Base-by-base conservation (phyloP, 208 protist genomes). In the Wallacemonas sp. region DNA sequence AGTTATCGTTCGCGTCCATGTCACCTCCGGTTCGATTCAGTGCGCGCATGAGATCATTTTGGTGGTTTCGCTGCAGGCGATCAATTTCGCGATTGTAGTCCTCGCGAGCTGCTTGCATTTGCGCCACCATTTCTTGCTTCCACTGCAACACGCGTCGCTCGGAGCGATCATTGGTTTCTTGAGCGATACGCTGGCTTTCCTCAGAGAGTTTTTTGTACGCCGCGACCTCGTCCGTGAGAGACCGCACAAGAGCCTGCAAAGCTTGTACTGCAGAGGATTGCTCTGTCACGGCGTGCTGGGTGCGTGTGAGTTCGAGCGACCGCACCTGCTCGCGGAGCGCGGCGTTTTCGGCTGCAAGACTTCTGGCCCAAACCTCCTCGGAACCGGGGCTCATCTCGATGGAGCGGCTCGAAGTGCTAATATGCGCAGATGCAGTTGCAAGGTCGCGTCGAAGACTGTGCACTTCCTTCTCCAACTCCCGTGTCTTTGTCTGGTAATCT, bases 321-420 rank as follows among this genome's bases (percentile, higher is more conserved):
- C 74, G 80, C 0, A 88, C 1, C 32, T 86, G 85, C 14, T 41
- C 57, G 12, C 73, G 57, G 55, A 83, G 82, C 17, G 68, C 72
- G 14, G 54, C 33, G 39, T 81, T 86, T 48, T 72, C 48, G 4
- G 74, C 68, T 2, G 34, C 2, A 1, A 87, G 19, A 0, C 66
- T 67, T n/a, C 66, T 70, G 48, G 85, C 78, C 81, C 78, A 87
- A 1, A 75, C 65, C 2, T 49, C 49, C 34, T 78, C 65, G 9
- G 70, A n/a, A 44, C 72, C 32, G 9, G 14, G 36, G 16, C 2
- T 39, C 26, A 33, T 55, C 47, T 9, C 11, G 11, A 29, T 17
- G 47, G 9, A 9, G 17, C 32, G 19, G 52, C 17, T n/a, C 19
- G n/a, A n/a, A n/a, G n/a, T n/a, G n/a, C 30, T 30, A 6, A 58